Evolutionary conservation across 208 protist genomes (phyloP).

Genomic region (Acanthamoeba royreba): DNA sequence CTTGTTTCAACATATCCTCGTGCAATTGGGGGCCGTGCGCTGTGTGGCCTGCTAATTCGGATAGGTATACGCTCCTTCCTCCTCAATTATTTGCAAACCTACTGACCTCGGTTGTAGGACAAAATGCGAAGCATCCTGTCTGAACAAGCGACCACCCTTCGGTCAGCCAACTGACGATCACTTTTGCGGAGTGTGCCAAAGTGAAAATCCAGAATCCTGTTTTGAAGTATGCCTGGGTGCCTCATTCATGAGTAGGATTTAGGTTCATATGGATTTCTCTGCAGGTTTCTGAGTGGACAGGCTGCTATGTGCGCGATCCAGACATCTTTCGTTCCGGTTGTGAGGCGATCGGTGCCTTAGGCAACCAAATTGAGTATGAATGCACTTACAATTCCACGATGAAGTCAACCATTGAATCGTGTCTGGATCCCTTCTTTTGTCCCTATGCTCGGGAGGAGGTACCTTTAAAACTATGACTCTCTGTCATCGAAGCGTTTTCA

Average conservation of each 20-base stretch:
- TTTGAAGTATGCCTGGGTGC: too few relatives aligned
- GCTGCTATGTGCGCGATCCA: background rate
- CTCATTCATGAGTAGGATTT: too few relatives aligned
- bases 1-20: background rate
- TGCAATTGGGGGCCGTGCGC: background rate
- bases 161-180: background rate
- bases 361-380: background rate
- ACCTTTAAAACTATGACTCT: background rate
- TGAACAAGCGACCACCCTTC: background rate
- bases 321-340: background rate
- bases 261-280: too few relatives aligned
- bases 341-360: background rate
- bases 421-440: background rate
- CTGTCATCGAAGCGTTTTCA: too few relatives aligned
- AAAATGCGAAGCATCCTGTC: background rate
- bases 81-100: too few relatives aligned
- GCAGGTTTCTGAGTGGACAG: background rate
- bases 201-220: background rate
- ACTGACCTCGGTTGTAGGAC: too few relatives aligned
- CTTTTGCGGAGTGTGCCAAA: background rate
- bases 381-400: background rate
- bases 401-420: background rate
- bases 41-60: background rate
- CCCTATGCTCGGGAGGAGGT: background rate
- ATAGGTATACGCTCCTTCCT: background rate